Conservation (phyloP, 108 stramenopile genomes). For the Cyclostephanos tholiformis region DNA sequence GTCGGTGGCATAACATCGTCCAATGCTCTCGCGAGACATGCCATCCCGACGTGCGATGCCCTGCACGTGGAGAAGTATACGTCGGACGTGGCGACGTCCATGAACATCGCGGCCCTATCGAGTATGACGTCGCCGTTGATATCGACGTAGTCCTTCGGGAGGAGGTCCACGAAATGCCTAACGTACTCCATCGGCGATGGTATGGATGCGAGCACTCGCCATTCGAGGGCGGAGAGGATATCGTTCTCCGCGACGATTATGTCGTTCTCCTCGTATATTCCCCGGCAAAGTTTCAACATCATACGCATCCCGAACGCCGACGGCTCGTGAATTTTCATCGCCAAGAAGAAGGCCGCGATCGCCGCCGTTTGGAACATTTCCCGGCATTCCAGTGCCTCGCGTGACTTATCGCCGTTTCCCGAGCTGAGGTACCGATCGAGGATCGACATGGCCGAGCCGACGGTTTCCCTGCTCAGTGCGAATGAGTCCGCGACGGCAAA, state of each 20-base stretch:
- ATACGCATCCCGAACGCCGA: conserved; percentile 35
- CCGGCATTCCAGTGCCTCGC: conserved; percentile 17
- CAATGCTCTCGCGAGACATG: too few species aligned
- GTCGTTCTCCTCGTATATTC: conserved; percentile 21
- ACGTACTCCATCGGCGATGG: conserved; percentile 46
- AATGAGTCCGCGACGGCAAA: conserved; percentile 34
- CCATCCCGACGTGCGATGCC: too few species aligned
- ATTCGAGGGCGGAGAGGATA: conserved; percentile 41
- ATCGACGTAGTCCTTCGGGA: conserved; percentile 6
- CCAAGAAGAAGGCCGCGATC: conserved; percentile 65
- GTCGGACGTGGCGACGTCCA: conserved; percentile 25
- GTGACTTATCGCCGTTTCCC: conserved; percentile 11
- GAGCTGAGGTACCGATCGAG: conserved; percentile 49
- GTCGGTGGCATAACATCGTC: too few species aligned
- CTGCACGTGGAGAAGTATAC: conserved; percentile 1
- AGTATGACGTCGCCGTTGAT: neutral
- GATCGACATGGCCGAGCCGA: conserved; percentile 58
- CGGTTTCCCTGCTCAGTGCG: conserved; percentile 56
- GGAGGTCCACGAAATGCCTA: conserved; percentile 27
- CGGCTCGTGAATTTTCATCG: conserved; percentile 74
- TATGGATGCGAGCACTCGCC: conserved; percentile 42
- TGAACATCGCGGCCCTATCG: conserved; percentile 2
- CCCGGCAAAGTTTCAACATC: conserved; percentile 32
- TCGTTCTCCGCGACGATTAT: conserved; percentile 41
- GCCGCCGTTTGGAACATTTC: conserved; percentile 68